Percentiles rank a stretch among this genome's conserved stretches.
phyloP scores from a whole-genome alignment of 192 early-diverging fungal genomes.

The Backusella circina region DNA sequence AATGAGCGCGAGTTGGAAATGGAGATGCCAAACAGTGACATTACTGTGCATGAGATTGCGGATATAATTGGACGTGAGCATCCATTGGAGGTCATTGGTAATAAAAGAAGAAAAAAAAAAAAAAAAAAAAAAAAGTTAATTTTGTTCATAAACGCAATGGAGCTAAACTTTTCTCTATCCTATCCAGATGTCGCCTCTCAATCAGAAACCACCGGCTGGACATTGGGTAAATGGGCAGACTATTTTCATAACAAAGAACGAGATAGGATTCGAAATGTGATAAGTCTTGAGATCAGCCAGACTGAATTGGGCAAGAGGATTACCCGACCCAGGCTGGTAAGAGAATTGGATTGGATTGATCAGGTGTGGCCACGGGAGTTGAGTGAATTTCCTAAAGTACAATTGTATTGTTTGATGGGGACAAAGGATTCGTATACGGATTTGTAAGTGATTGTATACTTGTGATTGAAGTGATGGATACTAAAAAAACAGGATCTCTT shows the following conservation, averaged over 20 bases:
- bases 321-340: slow-evolving; percentile 73
- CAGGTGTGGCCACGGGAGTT: slow-evolving; percentile 73
- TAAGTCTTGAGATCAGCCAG: slow-evolving; percentile 81
- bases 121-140: too few species aligned
- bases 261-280: slow-evolving; percentile 80
- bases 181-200: slow-evolving; percentile 94
- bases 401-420: slow-evolving; percentile 92
- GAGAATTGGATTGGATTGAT: slow-evolving; percentile 88
- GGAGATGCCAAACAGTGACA: slow-evolving; percentile 63
- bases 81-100: slow-evolving; percentile 80
- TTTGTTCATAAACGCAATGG: too few species aligned
- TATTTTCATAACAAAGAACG: slow-evolving; percentile 68
- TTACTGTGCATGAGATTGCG: slow-evolving; percentile 63
- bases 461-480: too few species aligned
- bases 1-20: slow-evolving; percentile 70
- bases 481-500: neutral
- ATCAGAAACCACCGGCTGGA: slow-evolving; percentile 72
- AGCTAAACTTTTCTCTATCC: too few species aligned
- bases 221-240: slow-evolving; percentile 78
- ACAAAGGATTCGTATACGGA: slow-evolving; percentile 91
- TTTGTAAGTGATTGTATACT: slow-evolving; percentile 46
- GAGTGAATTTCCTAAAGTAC: slow-evolving; percentile 81
- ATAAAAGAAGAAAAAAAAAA: neutral
- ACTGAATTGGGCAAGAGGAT: slow-evolving; percentile 65
- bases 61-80: slow-evolving; percentile 50